Evolutionary conservation across 176 grass and related monocot genomes (phyloP).

Genomic region (Raddia distichophylla): DNA sequence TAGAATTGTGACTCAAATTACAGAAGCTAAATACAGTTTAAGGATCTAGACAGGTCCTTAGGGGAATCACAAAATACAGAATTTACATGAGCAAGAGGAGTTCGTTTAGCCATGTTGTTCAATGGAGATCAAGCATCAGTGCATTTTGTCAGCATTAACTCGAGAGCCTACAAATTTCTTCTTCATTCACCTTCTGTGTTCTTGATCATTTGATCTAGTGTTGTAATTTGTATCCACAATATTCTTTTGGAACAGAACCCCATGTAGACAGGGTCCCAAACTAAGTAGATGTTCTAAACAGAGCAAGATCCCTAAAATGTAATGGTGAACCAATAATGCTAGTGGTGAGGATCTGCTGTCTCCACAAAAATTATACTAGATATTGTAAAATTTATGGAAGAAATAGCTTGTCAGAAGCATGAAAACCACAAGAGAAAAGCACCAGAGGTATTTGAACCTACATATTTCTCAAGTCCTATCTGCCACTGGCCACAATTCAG

Average conservation of each 20-base stretch:
- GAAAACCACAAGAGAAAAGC: not conserved
- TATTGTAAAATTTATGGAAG: not conserved
- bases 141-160: not conserved
- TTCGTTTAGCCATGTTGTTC: not conserved
- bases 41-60: not conserved
- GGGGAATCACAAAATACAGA: not conserved
- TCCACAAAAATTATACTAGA: not conserved
- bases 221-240: not conserved
- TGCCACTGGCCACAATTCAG: not conserved
- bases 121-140: not conserved
- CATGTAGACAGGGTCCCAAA: not conserved
- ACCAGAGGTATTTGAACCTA: not conserved
- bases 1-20: slow-evolving; percentile 5
- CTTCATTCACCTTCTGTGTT: no score
- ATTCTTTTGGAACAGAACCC: not conserved
- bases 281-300: not conserved
- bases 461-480: not conserved
- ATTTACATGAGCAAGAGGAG: not conserved
- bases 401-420: not conserved
- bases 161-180: not conserved
- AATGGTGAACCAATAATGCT: not conserved
- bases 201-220: not conserved
- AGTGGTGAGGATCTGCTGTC: not conserved
- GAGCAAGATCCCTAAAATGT: not conserved
- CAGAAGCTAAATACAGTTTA: not conserved